Evolutionary conservation across 768 basidiomycete species (phyloP).

Genomic region (Mycena galericulata): DNA sequence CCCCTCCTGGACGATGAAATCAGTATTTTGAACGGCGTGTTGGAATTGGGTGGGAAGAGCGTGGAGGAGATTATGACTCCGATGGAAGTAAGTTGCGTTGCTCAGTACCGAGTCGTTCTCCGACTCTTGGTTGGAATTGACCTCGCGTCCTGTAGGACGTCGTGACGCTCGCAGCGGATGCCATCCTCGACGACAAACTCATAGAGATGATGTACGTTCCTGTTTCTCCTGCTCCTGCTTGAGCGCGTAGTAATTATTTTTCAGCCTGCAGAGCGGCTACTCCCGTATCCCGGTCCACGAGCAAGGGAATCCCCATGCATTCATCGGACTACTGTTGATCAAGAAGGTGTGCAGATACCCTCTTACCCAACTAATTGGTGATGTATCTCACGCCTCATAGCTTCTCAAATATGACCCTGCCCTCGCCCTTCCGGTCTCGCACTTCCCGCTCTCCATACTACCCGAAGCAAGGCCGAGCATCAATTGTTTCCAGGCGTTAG

Average conservation of each 20-base stretch:
- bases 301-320: constrained; percentile 61
- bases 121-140: not conserved
- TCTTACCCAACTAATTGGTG: not conserved
- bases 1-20: constrained; percentile 87
- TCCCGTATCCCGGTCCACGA: constrained; percentile 78
- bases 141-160: constrained; percentile 67
- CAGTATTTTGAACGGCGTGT: constrained; percentile 81
- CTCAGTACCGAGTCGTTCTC: constrained; percentile 43
- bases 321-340: constrained; percentile 72
- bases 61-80: constrained; percentile 88
- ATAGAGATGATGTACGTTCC: constrained; percentile 77
- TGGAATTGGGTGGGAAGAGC: constrained; percentile 81
- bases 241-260: constrained; percentile 42
- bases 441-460: constrained; percentile 83
- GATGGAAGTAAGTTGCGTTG: constrained; percentile 69
- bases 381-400: constrained; percentile 89
- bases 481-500: constrained; percentile 94
- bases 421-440: constrained; percentile 77
- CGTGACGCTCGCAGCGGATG: constrained; percentile 82
- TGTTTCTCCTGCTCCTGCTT: not conserved
- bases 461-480: constrained; percentile 92
- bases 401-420: constrained; percentile 91
- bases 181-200: constrained; percentile 80
- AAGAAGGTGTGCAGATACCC: constrained; percentile 57
- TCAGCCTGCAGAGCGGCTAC: constrained; percentile 63